phyloP scores from a whole-genome alignment of 768 basidiomycete species.

The Mycena maculata region DNA sequence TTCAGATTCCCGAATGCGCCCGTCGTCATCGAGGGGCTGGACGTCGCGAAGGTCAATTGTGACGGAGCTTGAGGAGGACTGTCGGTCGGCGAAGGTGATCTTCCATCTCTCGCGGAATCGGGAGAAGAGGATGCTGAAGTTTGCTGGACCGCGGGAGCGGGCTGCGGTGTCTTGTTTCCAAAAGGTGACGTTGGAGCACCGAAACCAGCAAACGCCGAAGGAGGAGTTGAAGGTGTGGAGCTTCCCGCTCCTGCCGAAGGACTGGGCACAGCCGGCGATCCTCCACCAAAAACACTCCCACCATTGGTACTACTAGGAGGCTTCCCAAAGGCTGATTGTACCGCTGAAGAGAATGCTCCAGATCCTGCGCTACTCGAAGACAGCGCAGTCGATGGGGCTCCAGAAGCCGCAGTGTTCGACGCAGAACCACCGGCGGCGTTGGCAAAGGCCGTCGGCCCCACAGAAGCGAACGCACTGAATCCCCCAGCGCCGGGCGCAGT shows the following conservation, averaged over 20 bases:
- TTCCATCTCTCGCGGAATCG: conserved; percentile 32
- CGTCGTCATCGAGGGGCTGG: conserved; percentile 36
- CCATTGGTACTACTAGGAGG: conserved; percentile 17
- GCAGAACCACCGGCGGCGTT: conserved; percentile 28
- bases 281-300: conserved; percentile 11
- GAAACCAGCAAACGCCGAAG: conserved; percentile 28
- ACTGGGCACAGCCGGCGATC: conserved; percentile 6
- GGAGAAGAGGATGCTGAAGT: conserved; percentile 39
- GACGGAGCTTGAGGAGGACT: conserved; percentile 30
- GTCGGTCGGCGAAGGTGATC: conserved; percentile 31
- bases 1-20: conserved; percentile 57
- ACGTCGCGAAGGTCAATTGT: conserved; percentile 37
- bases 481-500: conserved; percentile 40
- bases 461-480: conserved; percentile 50
- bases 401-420: conserved; percentile 1
- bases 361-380: conserved; percentile 35
- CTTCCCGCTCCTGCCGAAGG: conserved; percentile 10
- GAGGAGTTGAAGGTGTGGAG: conserved; percentile 9
- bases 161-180: conserved; percentile 24
- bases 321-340: conserved; percentile 44
- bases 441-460: conserved; percentile 32
- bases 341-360: conserved; percentile 37
- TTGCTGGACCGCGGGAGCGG: conserved; percentile 6
- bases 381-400: conserved; percentile 1
- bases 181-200: conserved; percentile 18